A percentile compares a stretch with the other conserved stretches of the same genome.
Evolutionary conservation across 805 yeast species (phyloP).

Genomic region (Candida rishiriensis): DNA sequence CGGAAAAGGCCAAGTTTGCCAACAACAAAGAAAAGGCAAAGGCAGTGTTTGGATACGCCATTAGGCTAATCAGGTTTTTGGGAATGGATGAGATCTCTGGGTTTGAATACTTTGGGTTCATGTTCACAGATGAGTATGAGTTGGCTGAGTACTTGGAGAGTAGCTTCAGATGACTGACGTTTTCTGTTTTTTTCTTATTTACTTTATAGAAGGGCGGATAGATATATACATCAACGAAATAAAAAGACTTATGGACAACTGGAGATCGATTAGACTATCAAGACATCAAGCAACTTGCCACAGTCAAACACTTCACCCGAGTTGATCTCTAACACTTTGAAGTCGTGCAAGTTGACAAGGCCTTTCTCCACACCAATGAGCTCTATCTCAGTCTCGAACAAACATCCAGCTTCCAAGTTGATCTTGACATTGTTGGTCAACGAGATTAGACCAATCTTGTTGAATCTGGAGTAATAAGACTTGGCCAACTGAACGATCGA

Average conservation of each 20-base stretch:
- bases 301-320: slow-evolving; percentile 69
- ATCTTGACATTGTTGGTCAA: slow-evolving; percentile 62
- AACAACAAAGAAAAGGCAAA: slow-evolving; percentile 8
- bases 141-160: slow-evolving; percentile 8
- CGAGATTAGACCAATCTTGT: slow-evolving; percentile 54
- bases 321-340: slow-evolving; percentile 56
- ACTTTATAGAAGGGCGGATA: neutral
- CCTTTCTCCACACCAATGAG: slow-evolving; percentile 64
- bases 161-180: neutral
- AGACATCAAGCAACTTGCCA: slow-evolving; percentile 65
- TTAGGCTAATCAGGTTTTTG: slow-evolving; percentile 21
- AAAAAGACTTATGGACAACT: neutral
- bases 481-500: slow-evolving; percentile 24
- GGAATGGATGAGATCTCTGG: slow-evolving; percentile 19
- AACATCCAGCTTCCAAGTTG: slow-evolving; percentile 53
- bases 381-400: slow-evolving; percentile 58
- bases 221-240: neutral
- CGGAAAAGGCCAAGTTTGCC: slow-evolving; percentile 1
- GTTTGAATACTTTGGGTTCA: slow-evolving; percentile 25
- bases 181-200: neutral
- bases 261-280: slow-evolving; percentile 36
- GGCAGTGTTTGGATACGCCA: slow-evolving; percentile 12
- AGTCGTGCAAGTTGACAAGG: slow-evolving; percentile 56
- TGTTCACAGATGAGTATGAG: slow-evolving; percentile 25
- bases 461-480: slow-evolving; percentile 33